Evolutionary conservation across 495 filamentous ascomycete species (phyloP), one percentile per base, ranked within the genome.

Genomic region (Annulohypoxylon nitens): DNA sequence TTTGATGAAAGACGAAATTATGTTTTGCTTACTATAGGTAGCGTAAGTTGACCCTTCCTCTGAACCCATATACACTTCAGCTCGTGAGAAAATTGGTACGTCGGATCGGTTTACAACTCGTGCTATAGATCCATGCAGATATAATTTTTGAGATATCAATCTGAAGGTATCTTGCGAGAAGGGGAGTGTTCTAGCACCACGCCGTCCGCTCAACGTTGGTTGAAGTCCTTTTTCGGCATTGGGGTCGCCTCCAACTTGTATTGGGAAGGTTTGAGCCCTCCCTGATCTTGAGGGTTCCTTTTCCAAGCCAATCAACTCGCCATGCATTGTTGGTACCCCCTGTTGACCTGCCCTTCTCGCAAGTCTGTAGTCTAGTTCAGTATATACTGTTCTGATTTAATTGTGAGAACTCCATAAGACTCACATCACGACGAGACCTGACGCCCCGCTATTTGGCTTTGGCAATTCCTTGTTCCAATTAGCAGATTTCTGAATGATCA

Each of bases 71-170:
- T 39, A 11, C 16, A 70, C 25, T 48, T 69, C 48, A n/a, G 61
- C 58, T 12, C 23, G 45, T 20, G 66, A 73, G 55, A 77, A 75
- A 8, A 55, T 20, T 4, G 75, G 71, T 7, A 73, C 54, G 26
- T 77, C 69, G n/a, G 61, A 59, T 4, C 72, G 61, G n/a, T 58
- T 73, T 23, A 77, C 30, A 10, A 72, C 62, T 36, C 63, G 54
- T 8, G 72, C 68, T 61, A 75, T 71, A 2, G 67, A 75, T 18
- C 68, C 50, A 41, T 75, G 72, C 3, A 70, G 25, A 47, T 14
- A 71, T 30, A 75, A 64, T 25, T 47, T 63, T 11, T 71, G 18
- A 5, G 72, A 57, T 54, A 71, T 69, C 2, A 23, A 58, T 8
- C 30, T 54, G 30, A 75, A 75, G 2, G 60, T 64, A 0, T 36